Conservation (phyloP, 768 basidiomycete genomes). For the Boletus vinaceobasis region DNA sequence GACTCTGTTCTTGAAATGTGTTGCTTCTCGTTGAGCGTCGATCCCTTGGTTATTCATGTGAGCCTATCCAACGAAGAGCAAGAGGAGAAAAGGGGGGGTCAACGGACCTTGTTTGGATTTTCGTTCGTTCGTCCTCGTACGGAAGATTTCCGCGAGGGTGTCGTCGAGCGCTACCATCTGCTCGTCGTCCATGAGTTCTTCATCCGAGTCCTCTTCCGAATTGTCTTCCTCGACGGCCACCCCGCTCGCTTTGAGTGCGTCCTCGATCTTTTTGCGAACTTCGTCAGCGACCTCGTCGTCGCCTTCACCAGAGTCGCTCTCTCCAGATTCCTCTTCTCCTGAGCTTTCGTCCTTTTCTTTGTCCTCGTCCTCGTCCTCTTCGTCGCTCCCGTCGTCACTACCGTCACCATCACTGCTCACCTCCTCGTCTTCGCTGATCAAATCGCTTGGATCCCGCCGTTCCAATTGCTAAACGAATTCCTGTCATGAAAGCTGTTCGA, state of each 20-base stretch:
- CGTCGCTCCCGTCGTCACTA: conserved; percentile 34
- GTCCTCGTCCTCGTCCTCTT: conserved; percentile 37
- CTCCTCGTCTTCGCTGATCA: conserved; percentile 41
- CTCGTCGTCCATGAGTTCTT: conserved; percentile 89
- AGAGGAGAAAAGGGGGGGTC: neutral
- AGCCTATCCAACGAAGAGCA: neutral
- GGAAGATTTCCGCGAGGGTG: conserved; percentile 86
- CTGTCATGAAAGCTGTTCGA: neutral
- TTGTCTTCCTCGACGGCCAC: conserved; percentile 52
- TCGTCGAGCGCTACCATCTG: conserved; percentile 98
- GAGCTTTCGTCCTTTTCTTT: conserved; percentile 28
- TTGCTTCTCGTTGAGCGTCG: conserved; percentile 80
- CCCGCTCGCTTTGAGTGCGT: conserved; percentile 58
- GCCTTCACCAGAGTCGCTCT: conserved; percentile 43
- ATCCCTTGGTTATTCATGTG: conserved; percentile 37
- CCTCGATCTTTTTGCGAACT: conserved; percentile 65
- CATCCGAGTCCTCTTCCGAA: conserved; percentile 49
- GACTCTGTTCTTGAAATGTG: conserved; percentile 94
- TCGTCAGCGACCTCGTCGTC: conserved; percentile 47
- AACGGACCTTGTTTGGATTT: conserved; percentile 63
- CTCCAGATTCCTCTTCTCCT: conserved; percentile 32
- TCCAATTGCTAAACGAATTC: conserved; percentile 73
- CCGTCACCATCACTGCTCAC: conserved; percentile 38
- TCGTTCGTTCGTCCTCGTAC: conserved; percentile 56
- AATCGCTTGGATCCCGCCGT: conserved; percentile 56